Evolutionary conservation across 768 basidiomycete species (phyloP).

Genomic region (Mycena venus): DNA sequence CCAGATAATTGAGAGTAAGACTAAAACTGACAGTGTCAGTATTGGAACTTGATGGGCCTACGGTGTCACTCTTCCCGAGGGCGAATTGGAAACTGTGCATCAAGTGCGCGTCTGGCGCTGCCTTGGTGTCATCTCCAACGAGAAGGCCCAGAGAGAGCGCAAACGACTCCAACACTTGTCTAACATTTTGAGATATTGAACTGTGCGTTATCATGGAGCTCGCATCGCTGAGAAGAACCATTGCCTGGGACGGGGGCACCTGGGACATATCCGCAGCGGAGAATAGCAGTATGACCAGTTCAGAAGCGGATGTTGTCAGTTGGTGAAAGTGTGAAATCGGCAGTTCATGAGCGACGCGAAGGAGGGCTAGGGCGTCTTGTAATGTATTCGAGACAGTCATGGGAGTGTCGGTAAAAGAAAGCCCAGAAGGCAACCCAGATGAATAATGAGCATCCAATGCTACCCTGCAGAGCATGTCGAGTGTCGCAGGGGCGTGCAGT

Average conservation of each 20-base stretch:
- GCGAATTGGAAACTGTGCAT: conserved; percentile 74
- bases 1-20: conserved; percentile 72
- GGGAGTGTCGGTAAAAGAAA: conserved; percentile 64
- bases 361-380: conserved; percentile 71
- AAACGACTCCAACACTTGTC: conserved; percentile 72
- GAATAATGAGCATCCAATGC: conserved; percentile 75
- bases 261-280: conserved; percentile 75
- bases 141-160: conserved; percentile 69
- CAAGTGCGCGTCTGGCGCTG: conserved; percentile 78
- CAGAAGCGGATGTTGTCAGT: conserved; percentile 69
- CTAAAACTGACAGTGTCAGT: conserved; percentile 76
- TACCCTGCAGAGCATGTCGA: conserved; percentile 78
- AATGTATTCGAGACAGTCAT: conserved; percentile 65
- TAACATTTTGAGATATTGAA: conserved; percentile 64
- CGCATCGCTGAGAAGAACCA: conserved; percentile 62
- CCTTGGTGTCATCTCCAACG: conserved; percentile 79
- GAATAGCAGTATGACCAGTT: conserved; percentile 73
- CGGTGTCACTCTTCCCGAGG: conserved; percentile 68
- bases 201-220: conserved; percentile 67
- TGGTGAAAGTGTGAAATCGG: conserved; percentile 71
- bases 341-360: conserved; percentile 69
- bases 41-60: conserved; percentile 71
- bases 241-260: conserved; percentile 71
- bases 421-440: conserved; percentile 67
- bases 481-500: conserved; percentile 72